Percentiles rank a stretch among this genome's conserved stretches.
Conservation (phyloP, 140 eudicot species). For the Flaveria floridana region DNA sequence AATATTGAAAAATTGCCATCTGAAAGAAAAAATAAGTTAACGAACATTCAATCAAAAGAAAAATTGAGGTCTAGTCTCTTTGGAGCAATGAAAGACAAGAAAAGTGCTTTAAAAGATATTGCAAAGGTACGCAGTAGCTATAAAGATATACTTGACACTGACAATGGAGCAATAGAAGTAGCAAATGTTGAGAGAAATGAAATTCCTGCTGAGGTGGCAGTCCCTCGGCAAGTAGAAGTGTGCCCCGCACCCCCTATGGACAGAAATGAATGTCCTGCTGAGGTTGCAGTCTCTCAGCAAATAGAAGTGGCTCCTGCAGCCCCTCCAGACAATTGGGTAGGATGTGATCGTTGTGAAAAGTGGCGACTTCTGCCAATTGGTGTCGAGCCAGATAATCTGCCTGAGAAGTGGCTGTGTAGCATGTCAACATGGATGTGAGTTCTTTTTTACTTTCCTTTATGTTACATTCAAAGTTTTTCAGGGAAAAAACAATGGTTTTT, state of each 20-base stretch:
- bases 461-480: background rate
- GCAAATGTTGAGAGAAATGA: conserved; percentile 31
- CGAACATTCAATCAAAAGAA: conserved; percentile 34
- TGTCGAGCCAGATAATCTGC: conserved; percentile 41
- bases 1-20: conserved; percentile 27
- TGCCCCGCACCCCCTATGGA: background rate
- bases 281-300: conserved; percentile 32
- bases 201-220: conserved; percentile 32
- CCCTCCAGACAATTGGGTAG: conserved; percentile 68
- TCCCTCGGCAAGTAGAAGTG: conserved; percentile 15
- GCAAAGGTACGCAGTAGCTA: conserved; percentile 39
- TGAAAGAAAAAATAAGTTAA: conserved; percentile 49
- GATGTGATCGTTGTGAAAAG: conserved; percentile 66
- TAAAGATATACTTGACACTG: conserved; percentile 43
- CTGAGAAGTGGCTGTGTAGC: conserved; percentile 77
- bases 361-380: conserved; percentile 90
- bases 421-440: conserved; percentile 95
- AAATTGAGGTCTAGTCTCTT: conserved; percentile 29
- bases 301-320: conserved; percentile 30
- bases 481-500: background rate
- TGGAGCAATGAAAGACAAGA: conserved; percentile 40
- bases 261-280: conserved; percentile 4
- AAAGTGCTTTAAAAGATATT: conserved; percentile 39
- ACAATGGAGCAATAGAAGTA: conserved; percentile 42
- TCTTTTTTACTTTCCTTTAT: conserved; percentile 13